A percentile compares a stretch with the other conserved stretches of the same genome.
These are phyloP conservation scores for carrot (Daucus carota) DNA, from an alignment of 129 eudicot species.

Conservation along the genomic window DH1_v3.0 NC_030386.2:29867501-29868000, in stretches of 20 bases:
- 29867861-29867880: not conserved
- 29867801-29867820: not conserved
- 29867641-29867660: conserved; percentile 14
- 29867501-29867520: no score
- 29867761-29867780: conserved; percentile 19
- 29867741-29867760: no score
- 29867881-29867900: conserved; percentile 17
- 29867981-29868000: not conserved
- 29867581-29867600: not conserved
- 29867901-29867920: conserved; percentile 19
- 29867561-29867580: not conserved
- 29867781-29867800: not conserved
- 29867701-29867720: conserved; percentile 18
- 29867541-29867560: conserved; percentile 1
- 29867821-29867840: conserved; percentile 21
- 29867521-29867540: no score
- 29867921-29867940: not conserved
- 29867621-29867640: not conserved
- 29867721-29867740: no score
- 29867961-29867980: conserved; percentile 21
- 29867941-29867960: not conserved
- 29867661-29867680: conserved; percentile 9
- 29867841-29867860: conserved; percentile 11
- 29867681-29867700: conserved; percentile 14
- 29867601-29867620: conserved; percentile 5